Conservation (phyloP, 306 rosid genomes). For the Styphnolobium japonicum region DNA sequence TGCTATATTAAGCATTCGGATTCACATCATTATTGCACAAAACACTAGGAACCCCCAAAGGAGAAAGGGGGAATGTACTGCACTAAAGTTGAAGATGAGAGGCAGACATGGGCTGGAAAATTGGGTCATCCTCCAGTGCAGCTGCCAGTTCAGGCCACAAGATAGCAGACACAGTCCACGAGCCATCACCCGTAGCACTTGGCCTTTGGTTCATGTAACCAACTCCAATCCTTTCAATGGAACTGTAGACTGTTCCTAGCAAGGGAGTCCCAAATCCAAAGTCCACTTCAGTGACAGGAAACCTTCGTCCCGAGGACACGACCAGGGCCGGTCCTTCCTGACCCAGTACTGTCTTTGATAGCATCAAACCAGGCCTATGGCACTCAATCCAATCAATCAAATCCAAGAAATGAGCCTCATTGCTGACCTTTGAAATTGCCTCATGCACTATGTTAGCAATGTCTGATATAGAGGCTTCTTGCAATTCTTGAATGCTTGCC, state of each 20-base stretch:
- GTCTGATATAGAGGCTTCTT: conserved; percentile 45
- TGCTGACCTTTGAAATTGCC: conserved; percentile 63
- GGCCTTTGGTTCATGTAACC: conserved; percentile 85
- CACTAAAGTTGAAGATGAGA: conserved; percentile 54
- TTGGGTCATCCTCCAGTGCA: conserved; percentile 53
- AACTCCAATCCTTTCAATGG: conserved; percentile 62
- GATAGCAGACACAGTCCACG: conserved; percentile 87
- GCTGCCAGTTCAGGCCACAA: conserved; percentile 75
- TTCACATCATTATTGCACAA: neutral
- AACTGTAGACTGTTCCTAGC: conserved; percentile 71
- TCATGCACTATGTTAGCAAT: conserved; percentile 50
- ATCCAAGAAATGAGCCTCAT: conserved; percentile 69
- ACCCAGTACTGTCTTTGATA: conserved; percentile 62
- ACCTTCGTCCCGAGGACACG: conserved; percentile 68
- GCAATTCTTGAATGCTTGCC: conserved; percentile 52
- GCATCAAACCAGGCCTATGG: conserved; percentile 78
- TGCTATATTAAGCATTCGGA: neutral
- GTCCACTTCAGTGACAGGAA: conserved; percentile 72
- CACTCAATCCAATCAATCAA: conserved; percentile 86
- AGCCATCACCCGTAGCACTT: conserved; percentile 71
- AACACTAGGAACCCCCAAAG: no score
- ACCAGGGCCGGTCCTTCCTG: conserved; percentile 57
- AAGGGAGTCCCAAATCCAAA: conserved; percentile 83
- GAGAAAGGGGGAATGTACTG: no score
- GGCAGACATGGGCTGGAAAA: conserved; percentile 69